Evolutionary conservation across 139 green algal genomes (phyloP), one percentile per base, ranked within the genome.

Genomic region (Mesotaenium endlicherianum): DNA sequence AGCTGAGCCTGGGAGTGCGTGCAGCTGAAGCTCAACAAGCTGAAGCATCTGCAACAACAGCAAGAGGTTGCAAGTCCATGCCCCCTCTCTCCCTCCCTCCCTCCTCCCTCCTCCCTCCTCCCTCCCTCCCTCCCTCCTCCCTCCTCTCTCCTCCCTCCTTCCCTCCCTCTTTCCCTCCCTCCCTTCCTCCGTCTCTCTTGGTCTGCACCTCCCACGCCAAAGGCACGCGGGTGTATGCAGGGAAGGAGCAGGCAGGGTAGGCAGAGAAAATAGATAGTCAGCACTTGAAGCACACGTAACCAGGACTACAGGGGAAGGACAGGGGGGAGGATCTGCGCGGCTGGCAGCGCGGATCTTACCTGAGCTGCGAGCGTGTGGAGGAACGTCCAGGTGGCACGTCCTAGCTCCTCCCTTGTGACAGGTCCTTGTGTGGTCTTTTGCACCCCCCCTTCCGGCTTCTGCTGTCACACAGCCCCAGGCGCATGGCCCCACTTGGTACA

Each of bases 351-450:
- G n/a, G n/a, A n/a, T n/a, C 49, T 0, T 64, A 85, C 79, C 88
- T 96, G 93, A 1, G 95, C 95, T 36, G 95, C 95, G 14, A 98
- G 85, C 44, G 92, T 95, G 87, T 98, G 95, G 85, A 98, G 91
- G 31, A 98, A 87, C 17, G 89, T 93, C 95, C 95, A 98, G 0
- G 95, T 98, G 14, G 92, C 89, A 0, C 94, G 84, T 2, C 95
- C 95, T 30, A 98, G 82, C 64, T 95, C 93, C 50, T 95, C 93
- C 36, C 91, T 93, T 3, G 50, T 79, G 38, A 84, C 78, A 26
- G 78, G 31, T 2, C 76, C 76, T 64, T 64, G n/a, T n/a, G n/a
- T n/a, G n/a, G n/a, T n/a, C n/a, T n/a, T n/a, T n/a, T n/a, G n/a
- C n/a, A n/a, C n/a, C n/a, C n/a, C n/a, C n/a, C n/a, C n/a, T n/a